phyloP scores from a whole-genome alignment of 2,329 filamentous ascomycete species.

The Aspergillus sp. region DNA sequence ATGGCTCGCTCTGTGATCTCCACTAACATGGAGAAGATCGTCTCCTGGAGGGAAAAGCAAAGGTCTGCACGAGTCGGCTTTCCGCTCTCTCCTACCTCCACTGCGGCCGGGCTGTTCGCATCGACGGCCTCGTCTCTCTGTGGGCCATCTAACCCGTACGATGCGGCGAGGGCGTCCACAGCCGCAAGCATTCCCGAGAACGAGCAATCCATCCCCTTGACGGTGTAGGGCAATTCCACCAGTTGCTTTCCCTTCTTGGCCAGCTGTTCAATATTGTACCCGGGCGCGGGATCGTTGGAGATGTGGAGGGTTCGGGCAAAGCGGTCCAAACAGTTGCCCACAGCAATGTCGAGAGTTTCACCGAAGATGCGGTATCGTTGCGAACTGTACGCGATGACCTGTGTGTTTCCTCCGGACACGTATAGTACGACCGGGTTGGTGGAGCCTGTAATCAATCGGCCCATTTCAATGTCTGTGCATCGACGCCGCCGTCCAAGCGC shows the following conservation, averaged over 20 bases:
- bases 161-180: conserved; percentile 73
- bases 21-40: conserved; percentile 93
- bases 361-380: conserved; percentile 97
- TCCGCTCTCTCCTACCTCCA: conserved; percentile 27
- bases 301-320: conserved; percentile 91
- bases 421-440: conserved; percentile 92
- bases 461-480: conserved; percentile 85
- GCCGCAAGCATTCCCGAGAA: conserved; percentile 89
- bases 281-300: conserved; percentile 92
- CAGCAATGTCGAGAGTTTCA: conserved; percentile 94
- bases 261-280: conserved; percentile 96
- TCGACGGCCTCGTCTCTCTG: conserved; percentile 43
- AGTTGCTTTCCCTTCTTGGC: conserved; percentile 71
- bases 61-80: conserved; percentile 74
- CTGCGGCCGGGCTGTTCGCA: neutral
- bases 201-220: conserved; percentile 98
- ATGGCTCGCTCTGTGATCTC: conserved; percentile 98
- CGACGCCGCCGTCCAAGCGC: neutral
- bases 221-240: conserved; percentile 87
- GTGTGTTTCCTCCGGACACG: conserved; percentile 92
- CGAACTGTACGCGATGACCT: conserved; percentile 95
- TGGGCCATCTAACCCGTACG: conserved; percentile 36
- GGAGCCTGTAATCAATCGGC: conserved; percentile 85
- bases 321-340: conserved; percentile 94
- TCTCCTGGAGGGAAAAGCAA: conserved; percentile 94